Base-by-base conservation (phyloP, 176 grass and related monocot genomes). In the Triticum urartu region DNA sequence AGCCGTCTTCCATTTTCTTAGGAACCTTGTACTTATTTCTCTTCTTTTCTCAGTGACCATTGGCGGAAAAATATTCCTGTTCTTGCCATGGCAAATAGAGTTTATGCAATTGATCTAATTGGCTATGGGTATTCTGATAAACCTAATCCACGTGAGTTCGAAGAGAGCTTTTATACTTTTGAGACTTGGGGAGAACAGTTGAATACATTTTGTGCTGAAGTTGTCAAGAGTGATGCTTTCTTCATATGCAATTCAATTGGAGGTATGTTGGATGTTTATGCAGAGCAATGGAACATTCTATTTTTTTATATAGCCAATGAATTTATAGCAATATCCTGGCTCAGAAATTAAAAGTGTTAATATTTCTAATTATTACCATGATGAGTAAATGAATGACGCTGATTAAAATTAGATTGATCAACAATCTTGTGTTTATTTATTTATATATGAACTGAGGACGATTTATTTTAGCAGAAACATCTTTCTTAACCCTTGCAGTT, bases 211-310 rank as follows among this genome's bases (percentile, higher is more conserved):
- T 98, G 96, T 78, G 67, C 76, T 38, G 93, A 98, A 64, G 90
- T 98, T 43, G 76, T 98, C 62, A 89, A 79, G 56, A 91, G 89
- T 68, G 77, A 86, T 62, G 93, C 93, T 68, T 98, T 98, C 91
- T 98, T 98, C 82, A 98, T 98, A 86, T 95, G 96, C 72, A 98
- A 98, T 86, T 98, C 96, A 47, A 98, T 98, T 77, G 96, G 96
- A 92, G 96, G 93, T 95, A 90, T 82, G 81, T 17, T 70, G 76
- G 17, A 36, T 88, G 25, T 36, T 75, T 25, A 43, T 11, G 36
- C 25, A 22, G 11, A 72, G 9, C 15, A 75, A 68, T 62, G 68
- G 12, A 83, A 24, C 20, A 48, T 15, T 76, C 58, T 68, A 59
- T 84, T 54, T 84, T 43, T 21, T 43, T 21, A 60, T 68, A 47